A percentile compares a stretch with the other conserved stretches of the same genome.
These are phyloP conservation scores for Yarrowia galli DNA, from an alignment of 1,139 yeast genomes.

Conservation along the genomic window DNA sequence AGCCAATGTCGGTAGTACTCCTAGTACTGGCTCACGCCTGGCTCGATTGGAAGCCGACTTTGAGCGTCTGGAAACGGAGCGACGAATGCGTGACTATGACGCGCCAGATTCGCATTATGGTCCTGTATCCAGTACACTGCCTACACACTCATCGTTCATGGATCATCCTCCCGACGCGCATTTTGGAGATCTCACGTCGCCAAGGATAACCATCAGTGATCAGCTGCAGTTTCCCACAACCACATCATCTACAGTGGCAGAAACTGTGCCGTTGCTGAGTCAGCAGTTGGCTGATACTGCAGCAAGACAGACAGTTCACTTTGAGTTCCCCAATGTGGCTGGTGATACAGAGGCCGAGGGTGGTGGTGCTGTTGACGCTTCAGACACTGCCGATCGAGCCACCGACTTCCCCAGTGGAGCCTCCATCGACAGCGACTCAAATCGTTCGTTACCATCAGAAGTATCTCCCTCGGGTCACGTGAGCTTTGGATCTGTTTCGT, in stretches of 20 bases:
- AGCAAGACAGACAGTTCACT: neutral
- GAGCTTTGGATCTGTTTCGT: constrained; percentile 18
- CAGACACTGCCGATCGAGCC: neutral
- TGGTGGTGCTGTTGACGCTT: neutral
- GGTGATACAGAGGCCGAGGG: too few relatives aligned
- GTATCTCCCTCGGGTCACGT: constrained; percentile 2
- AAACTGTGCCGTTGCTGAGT: neutral
- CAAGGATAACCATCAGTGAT: neutral
- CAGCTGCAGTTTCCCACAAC: neutral
- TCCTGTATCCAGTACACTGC: neutral
- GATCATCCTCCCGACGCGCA: constrained; percentile 27
- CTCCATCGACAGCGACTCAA: constrained; percentile 4
- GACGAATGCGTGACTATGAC: constrained; percentile 20
- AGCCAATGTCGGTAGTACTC: too few relatives aligned
- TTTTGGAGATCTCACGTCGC: constrained; percentile 5
- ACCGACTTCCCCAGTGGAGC: constrained; percentile 15
- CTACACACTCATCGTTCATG: neutral
- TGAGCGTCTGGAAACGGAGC: constrained; percentile 2
- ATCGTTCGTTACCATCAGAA: constrained; percentile 5
- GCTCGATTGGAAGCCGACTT: constrained; percentile 12
- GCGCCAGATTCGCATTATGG: constrained; percentile 6
- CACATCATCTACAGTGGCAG: neutral
- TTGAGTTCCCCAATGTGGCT: constrained; percentile 1
- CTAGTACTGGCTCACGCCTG: neutral
- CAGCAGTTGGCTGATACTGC: neutral